These are phyloP conservation scores for Eutrema japonicum DNA, from an alignment of 345 rosid genomes.

Conservation along the genomic window DNA sequence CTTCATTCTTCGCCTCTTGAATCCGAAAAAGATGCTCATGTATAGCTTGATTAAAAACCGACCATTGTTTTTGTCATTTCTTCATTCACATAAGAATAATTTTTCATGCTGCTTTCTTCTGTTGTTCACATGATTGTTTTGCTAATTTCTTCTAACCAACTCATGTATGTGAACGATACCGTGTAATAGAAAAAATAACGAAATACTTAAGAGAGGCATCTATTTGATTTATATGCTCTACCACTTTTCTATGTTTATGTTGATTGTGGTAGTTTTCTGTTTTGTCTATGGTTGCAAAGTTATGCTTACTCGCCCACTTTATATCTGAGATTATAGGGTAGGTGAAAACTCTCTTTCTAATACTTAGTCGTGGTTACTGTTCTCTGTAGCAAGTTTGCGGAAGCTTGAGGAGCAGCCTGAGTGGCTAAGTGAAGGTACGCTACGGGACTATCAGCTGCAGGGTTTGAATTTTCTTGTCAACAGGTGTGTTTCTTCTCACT, in stretches of 20 bases:
- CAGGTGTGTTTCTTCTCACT: conserved; percentile 58
- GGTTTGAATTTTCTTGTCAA: conserved; percentile 98
- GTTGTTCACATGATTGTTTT: conserved; percentile 15
- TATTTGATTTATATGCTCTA: not conserved
- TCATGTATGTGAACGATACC: conserved; percentile 8
- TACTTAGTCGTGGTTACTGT: conserved; percentile 30
- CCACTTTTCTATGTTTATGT: conserved; percentile 22
- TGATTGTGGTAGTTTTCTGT: conserved; percentile 23
- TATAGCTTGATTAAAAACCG: not conserved
- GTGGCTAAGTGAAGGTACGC: conserved; percentile 95
- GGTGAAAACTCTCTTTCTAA: not conserved
- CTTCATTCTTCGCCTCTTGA: not conserved
- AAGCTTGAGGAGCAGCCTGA: conserved; percentile 99
- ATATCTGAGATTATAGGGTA: conserved; percentile 8
- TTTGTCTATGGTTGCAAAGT: conserved; percentile 5
- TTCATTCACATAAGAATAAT: conserved; percentile 1
- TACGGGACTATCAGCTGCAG: conserved; percentile 98
- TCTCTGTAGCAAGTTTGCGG: conserved; percentile 71
- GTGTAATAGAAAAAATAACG: not conserved
- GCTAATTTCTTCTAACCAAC: conserved; percentile 5
- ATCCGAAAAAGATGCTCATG: conserved; percentile 3
- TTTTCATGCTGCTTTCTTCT: conserved; percentile 13
- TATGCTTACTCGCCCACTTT: conserved; percentile 9
- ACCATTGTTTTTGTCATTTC: not conserved
- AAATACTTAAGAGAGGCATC: conserved; percentile 9